Evolutionary conservation across 495 filamentous ascomycete species (phyloP).

Genomic region (Lichenothelia convexa): DNA sequence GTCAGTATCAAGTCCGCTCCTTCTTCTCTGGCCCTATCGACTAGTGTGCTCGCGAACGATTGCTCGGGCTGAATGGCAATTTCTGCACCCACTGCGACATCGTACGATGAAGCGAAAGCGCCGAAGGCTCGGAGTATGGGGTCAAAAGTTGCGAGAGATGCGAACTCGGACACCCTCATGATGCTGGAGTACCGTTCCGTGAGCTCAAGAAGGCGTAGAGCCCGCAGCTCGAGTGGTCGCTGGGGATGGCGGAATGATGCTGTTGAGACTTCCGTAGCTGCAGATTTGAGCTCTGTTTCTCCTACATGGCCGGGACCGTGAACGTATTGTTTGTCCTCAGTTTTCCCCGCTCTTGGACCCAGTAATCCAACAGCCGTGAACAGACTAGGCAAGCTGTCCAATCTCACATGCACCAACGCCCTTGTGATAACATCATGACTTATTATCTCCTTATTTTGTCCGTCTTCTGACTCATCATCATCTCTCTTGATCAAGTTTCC

Average conservation of each 20-base stretch:
- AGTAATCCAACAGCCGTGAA: conserved; percentile 73
- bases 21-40: conserved; percentile 44
- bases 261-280: neutral
- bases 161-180: conserved; percentile 78
- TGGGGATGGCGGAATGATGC: conserved; percentile 11
- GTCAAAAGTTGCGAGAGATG: conserved; percentile 59
- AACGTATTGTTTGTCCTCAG: conserved; percentile 11
- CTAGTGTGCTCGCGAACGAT: conserved; percentile 61
- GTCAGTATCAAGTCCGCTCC: conserved; percentile 67
- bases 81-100: conserved; percentile 65
- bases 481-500: conserved; percentile 36
- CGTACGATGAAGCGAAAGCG: conserved; percentile 69
- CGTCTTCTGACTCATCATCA: conserved; percentile 22
- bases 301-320: conserved; percentile 4
- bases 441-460: too few species aligned
- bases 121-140: conserved; percentile 85
- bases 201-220: conserved; percentile 68
- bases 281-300: conserved; percentile 3
- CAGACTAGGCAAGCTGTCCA: conserved; percentile 74
- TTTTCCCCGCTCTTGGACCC: conserved; percentile 23
- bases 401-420: conserved; percentile 55
- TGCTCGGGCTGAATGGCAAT: conserved; percentile 58
- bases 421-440: conserved; percentile 19
- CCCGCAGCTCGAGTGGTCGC: conserved; percentile 60
- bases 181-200: conserved; percentile 87